Evolutionary conservation across 768 basidiomycete species (phyloP), one percentile per base, ranked within the genome.

Genomic region (Leccinum subgranulosum): DNA sequence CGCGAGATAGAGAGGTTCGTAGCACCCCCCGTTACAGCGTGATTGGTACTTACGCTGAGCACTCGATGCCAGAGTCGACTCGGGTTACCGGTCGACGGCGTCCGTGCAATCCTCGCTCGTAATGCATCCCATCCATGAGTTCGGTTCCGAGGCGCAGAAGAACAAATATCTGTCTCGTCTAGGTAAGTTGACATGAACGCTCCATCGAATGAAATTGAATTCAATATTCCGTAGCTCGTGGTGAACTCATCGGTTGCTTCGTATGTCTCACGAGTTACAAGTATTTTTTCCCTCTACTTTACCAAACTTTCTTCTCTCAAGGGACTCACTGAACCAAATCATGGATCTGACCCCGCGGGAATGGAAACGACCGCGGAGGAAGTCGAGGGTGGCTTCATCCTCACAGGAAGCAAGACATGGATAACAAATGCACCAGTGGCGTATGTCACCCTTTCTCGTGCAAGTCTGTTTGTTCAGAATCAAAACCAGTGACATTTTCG

Each of bases 361-460:
- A 98, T 98, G 96, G 92, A 95, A 67, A 97, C 96, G 1, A 87
- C 82, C 27, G 96, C 94, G 11, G 84, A 84, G 60, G 92, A 97
- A 71, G 79, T 80, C 0, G 88, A 88, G 54, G 92, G 93, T 12
- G 94, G 93, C 4, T 98, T 87, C 73, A 74, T 90, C 25, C 68
- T 98, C 53, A 90, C 85, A 61, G 96, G 96, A 52, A 90, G 90
- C 73, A 98, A 98, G 79, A 98, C 94, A 0, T 98, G 96, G 96
- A 98, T 98, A 68, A 84, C 93, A 14, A 97, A 97, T 68, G 85
- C 94, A 1, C 94, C 94, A 9, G 85, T 91, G 54, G 93, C 94
- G 86, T 92, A 68, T 73, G 87, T 77, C 43, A 49, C 10, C 45
- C 36, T 41, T 49, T 28, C 43, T 50, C 47, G 36, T 46, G 47